Evolutionary conservation across 495 filamentous ascomycete species (phyloP), one percentile per base, ranked within the genome.

Genomic region (Neurospora tetraspora): DNA sequence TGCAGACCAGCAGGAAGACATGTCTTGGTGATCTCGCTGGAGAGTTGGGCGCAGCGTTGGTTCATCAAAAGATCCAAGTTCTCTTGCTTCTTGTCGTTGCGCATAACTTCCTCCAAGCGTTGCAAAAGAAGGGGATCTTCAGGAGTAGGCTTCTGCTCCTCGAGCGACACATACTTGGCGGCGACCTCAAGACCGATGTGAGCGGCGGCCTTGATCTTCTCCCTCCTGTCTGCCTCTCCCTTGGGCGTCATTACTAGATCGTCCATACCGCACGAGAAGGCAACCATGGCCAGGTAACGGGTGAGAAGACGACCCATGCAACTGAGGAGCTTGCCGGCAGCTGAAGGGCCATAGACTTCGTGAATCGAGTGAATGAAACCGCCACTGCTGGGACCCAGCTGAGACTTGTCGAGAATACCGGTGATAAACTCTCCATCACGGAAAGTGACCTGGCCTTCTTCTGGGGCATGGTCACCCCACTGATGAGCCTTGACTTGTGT

Each of bases 241-340:
- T 93, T 85, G 10, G 87, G 85, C 3, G 96, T 99, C 69, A 98
- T 88, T 31, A 90, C 86, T 74, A 99, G 87, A 86, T 99, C 96
- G 76, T 98, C 96, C 83, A 99, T 97, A 75, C 96, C 96, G 82
- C 96, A 99, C 73, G 92, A 94, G 79, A 98, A 98, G 0, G 93
- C 96, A 37, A 94, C 86, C 91, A 98, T 97, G 79, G 94, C 91
- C 70, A 98, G 86, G 75, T 94, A 91, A 71, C 93, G 91, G 2
- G 95, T 99, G 71, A 98, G 82, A 36, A 99, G 87, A 39, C 96
- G 88, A 69, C 96, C 96, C 68, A 98, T 84, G 75, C 96, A 90
- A 83, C 93, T 94, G 65, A 99, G 88, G 1, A 97, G 83, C 77
- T 91, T 91, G 38, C 94, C 94, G 27, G 96, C 95, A 72, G 89